Conservation (phyloP, 805 yeast genomes). For the Saccharomycopsis sp. region DNA sequence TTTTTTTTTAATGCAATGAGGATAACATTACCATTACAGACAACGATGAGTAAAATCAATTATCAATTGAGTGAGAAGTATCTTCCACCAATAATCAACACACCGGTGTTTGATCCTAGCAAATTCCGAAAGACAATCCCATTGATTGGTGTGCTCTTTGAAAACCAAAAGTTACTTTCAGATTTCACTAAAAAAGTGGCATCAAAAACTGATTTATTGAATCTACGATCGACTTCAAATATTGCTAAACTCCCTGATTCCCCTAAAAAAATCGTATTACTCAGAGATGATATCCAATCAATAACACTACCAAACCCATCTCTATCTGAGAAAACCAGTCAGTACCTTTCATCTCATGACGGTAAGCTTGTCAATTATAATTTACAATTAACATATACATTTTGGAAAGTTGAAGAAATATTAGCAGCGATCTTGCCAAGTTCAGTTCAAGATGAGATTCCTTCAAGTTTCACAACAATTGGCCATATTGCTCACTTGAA, state of each 20-base stretch:
- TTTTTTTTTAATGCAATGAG: not conserved
- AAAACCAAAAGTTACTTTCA: conserved; percentile 57
- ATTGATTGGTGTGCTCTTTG: conserved; percentile 61
- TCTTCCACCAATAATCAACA: conserved; percentile 45
- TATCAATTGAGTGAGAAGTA: conserved; percentile 22
- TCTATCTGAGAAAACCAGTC: conserved; percentile 37
- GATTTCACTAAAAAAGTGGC: conserved; percentile 45
- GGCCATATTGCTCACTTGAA: conserved; percentile 96
- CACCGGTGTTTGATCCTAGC: conserved; percentile 49
- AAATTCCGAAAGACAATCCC: conserved; percentile 53
- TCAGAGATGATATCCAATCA: conserved; percentile 43
- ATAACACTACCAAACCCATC: not conserved
- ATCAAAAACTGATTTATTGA: conserved; percentile 52
- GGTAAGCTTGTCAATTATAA: conserved; percentile 41
- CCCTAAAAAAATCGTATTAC: conserved; percentile 36
- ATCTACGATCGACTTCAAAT: conserved; percentile 63
- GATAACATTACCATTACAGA: not conserved
- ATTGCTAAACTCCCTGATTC: conserved; percentile 38
- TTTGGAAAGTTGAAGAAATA: conserved; percentile 89
- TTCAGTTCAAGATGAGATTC: conserved; percentile 60
- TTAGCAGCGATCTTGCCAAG: conserved; percentile 72
- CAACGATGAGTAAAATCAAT: not conserved
- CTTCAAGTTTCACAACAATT: conserved; percentile 85
- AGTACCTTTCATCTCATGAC: conserved; percentile 35
- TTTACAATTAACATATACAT: conserved; percentile 58